phyloP scores from a whole-genome alignment of 1,284 basidiomycete genomes.

The Baeospora myosura region DNA sequence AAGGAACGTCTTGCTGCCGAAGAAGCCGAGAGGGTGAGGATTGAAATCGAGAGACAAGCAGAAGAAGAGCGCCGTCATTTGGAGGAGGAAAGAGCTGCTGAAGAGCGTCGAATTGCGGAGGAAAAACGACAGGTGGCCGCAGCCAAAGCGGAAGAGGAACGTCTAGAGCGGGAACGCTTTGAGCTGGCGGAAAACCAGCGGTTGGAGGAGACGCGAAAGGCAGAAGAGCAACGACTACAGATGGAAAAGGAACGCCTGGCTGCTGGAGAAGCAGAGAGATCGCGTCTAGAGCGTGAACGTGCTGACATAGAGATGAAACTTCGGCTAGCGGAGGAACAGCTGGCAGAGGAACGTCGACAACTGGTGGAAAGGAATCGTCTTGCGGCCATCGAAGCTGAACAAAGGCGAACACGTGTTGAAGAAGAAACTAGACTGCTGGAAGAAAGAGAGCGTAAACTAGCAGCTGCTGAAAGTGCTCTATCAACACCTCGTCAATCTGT shows the following conservation, averaged over 20 bases:
- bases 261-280: constrained; percentile 10
- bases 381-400: constrained; percentile 20
- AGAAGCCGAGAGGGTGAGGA: constrained; percentile 19
- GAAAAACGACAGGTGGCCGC: constrained; percentile 20
- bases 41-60: constrained; percentile 16
- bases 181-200: constrained; percentile 21
- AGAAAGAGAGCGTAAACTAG: constrained; percentile 3
- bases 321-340: constrained; percentile 15
- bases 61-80: constrained; percentile 8
- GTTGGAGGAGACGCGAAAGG: constrained; percentile 20
- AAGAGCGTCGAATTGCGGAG: constrained; percentile 26
- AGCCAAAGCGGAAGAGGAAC: constrained; percentile 20
- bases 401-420: constrained; percentile 19
- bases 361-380: constrained; percentile 25
- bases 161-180: constrained; percentile 21
- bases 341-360: constrained; percentile 13
- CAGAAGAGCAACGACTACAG: constrained; percentile 14
- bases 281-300: constrained; percentile 27
- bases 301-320: constrained; percentile 17
- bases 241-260: constrained; percentile 14
- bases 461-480: background rate
- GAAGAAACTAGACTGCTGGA: constrained; percentile 6
- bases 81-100: constrained; percentile 15
- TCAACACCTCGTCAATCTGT: background rate
- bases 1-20: constrained; percentile 24